Percentiles rank a stretch among this genome's conserved stretches.
phyloP scores from a whole-genome alignment of 257 asterid genomes.

The Sherardia arvensis region DNA sequence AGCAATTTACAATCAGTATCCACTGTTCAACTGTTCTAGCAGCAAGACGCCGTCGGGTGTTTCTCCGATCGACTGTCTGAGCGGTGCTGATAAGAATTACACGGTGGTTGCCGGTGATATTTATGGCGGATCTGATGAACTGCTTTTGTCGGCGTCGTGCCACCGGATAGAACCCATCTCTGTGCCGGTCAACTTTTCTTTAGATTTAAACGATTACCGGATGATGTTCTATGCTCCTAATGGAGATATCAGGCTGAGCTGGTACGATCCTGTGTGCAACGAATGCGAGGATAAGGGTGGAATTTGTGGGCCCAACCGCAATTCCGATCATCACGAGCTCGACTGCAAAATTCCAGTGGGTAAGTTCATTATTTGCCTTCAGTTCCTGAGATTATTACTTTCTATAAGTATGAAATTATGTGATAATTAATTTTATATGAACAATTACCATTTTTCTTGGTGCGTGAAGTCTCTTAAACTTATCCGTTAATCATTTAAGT shows the following conservation, averaged over 20 bases:
- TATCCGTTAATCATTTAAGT: too few species aligned
- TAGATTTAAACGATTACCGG: too few species aligned
- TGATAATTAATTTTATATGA: too few species aligned
- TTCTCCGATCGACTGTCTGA: slow-evolving; percentile 35
- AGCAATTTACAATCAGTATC: slow-evolving; percentile 23
- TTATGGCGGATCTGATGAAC: too few species aligned
- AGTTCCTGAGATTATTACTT: too few species aligned
- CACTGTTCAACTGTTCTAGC: slow-evolving; percentile 39
- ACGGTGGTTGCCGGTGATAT: slow-evolving; percentile 35
- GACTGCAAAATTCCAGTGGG: slow-evolving; percentile 24
- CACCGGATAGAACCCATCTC: slow-evolving; percentile 23
- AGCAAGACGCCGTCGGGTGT: background rate
- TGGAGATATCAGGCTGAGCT: slow-evolving; percentile 23
- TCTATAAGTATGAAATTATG: too few species aligned
- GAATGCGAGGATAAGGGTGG: slow-evolving; percentile 38
- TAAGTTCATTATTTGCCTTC: too few species aligned
- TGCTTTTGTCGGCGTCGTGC: too few species aligned
- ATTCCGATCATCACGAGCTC: slow-evolving; percentile 13
- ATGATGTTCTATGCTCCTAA: slow-evolving; percentile 33
- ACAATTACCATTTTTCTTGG: too few species aligned
- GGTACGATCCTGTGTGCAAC: slow-evolving; percentile 38
- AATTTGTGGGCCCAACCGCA: slow-evolving; percentile 26
- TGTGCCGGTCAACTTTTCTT: slow-evolving; percentile 55
- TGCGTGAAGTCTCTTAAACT: too few species aligned
- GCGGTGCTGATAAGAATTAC: slow-evolving; percentile 21